Conservation (phyloP, 2,329 filamentous ascomycete species). For the Sarocladiaceae sp. region DNA sequence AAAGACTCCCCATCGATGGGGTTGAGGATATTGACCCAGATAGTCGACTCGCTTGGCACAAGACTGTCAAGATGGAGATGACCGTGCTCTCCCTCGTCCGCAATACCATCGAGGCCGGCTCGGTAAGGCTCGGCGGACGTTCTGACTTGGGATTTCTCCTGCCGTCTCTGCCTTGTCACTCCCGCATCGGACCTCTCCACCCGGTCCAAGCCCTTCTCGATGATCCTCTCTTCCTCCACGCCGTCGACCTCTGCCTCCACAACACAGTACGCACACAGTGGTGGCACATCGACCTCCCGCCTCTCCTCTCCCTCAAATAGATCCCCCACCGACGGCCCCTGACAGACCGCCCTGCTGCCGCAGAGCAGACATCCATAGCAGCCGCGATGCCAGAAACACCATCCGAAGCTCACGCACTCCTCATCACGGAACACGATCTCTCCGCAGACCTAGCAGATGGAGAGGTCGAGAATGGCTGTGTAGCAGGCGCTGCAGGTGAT, state of each 20-base stretch:
- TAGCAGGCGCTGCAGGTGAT: slow-evolving; percentile 47
- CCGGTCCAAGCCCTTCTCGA: slow-evolving; percentile 38
- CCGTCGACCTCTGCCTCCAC: slow-evolving; percentile 34
- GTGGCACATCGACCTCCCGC: slow-evolving; percentile 40
- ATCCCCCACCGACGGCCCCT: slow-evolving; percentile 28
- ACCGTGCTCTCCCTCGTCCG: slow-evolving; percentile 5
- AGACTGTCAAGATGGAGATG: slow-evolving; percentile 15
- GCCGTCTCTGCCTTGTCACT: slow-evolving; percentile 39
- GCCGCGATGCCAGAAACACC: slow-evolving; percentile 55
- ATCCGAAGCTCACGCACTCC: slow-evolving; percentile 54
- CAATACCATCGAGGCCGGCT: neutral
- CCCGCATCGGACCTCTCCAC: slow-evolving; percentile 43
- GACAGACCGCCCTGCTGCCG: slow-evolving; percentile 34
- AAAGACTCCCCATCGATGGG: slow-evolving; percentile 44
- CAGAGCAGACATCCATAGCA: slow-evolving; percentile 55
- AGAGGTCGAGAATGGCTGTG: slow-evolving; percentile 43
- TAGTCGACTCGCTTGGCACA: slow-evolving; percentile 26
- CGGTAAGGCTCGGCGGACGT: neutral
- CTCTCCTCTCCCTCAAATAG: slow-evolving; percentile 23
- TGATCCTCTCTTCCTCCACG: slow-evolving; percentile 23
- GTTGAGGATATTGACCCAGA: slow-evolving; percentile 48
- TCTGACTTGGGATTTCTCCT: too few relatives aligned
- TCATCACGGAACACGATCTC: slow-evolving; percentile 49
- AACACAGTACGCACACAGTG: slow-evolving; percentile 45
- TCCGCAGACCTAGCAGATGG: slow-evolving; percentile 55